These are phyloP conservation scores for Akanthomyces lecanii DNA, from an alignment of 2,329 filamentous ascomycete genomes.

Conservation along the genomic window DNA sequence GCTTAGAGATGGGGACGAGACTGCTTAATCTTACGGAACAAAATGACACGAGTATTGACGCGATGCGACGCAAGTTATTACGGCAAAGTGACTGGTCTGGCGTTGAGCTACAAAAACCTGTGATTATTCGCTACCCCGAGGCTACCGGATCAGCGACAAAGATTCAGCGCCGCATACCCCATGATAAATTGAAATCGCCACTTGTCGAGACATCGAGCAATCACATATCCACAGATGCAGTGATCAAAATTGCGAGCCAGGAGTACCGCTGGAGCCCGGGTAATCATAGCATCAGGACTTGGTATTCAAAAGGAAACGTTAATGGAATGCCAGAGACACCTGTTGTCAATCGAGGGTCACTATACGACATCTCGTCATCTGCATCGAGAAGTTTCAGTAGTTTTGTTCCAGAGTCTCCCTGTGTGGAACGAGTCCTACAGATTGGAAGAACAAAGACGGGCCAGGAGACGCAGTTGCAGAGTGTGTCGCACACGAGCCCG, in stretches of 20 bases:
- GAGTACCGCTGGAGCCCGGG: slow-evolving; percentile 15
- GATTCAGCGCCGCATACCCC: neutral
- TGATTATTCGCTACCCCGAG: slow-evolving; percentile 22
- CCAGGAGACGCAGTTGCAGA: neutral
- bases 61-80: slow-evolving; percentile 20
- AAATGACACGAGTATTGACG: slow-evolving; percentile 7
- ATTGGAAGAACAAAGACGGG: neutral
- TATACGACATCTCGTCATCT: slow-evolving; percentile 6
- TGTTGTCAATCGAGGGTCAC: neutral
- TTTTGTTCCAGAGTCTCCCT: slow-evolving; percentile 13
- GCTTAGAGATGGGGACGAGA: neutral
- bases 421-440: neutral
- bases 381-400: slow-evolving; percentile 8
- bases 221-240: neutral
- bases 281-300: slow-evolving; percentile 8
- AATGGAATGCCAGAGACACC: neutral
- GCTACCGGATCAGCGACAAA: neutral
- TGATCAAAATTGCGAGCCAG: slow-evolving; percentile 15
- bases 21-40: neutral
- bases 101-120: slow-evolving; percentile 29
- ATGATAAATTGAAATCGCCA: neutral
- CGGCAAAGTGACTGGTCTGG: slow-evolving; percentile 28
- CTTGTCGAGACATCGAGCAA: neutral
- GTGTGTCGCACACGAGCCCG: slow-evolving; percentile 2
- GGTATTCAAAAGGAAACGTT: neutral